Evolutionary conservation across 495 filamentous ascomycete genomes (phyloP), one percentile per base, ranked within the genome.

Genomic region (Neurospora sp.): DNA sequence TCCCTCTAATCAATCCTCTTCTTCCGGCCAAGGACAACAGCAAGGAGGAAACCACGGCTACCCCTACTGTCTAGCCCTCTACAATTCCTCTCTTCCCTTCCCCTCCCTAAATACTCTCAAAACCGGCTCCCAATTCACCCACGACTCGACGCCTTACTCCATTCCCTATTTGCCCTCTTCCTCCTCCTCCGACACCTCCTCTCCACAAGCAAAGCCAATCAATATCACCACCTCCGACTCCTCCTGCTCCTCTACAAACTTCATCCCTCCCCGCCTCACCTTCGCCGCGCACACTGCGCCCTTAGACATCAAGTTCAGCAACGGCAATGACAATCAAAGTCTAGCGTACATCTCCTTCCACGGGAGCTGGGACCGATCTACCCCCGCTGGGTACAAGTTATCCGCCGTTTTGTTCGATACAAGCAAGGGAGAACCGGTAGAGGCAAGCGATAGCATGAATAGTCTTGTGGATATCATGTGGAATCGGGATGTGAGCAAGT

Each of bases 11-110:
- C 78, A 78, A 1, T 83, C 87, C 0, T 74, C 78, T 0, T 74
- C 81, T 42, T 0, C 16, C 18, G 8, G 4, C 42, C 42, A 45
- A 20, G 8, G 41, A 41, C 20, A 39, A 39, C 16, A 71, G 7
- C 71, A 77, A 9, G 77, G 77, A 6, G 74, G 75, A 4, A 90
- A 91, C 78, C 88, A 87, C 76, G 91, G 91, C n/a, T 93, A 93
- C 76, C 92, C 92, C 7, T 75, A 81, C 20, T 94, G 91, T 78
- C 89, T 88, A 73, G 83, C 91, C 0, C 83, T 89, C 4, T 93
- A 90, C 90, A 79, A 83, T 74, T 84, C 83, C 9, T 75, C 74
- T 74, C 73, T 37, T 31, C 78, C 74, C 9, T 71, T 83, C 38
- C 75, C 80, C 27, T 70, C 75, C 2, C 44, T 71, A 0, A 75